Evolutionary conservation across 2,329 filamentous ascomycete species (phyloP).

Genomic region (Septoria petroselini): DNA sequence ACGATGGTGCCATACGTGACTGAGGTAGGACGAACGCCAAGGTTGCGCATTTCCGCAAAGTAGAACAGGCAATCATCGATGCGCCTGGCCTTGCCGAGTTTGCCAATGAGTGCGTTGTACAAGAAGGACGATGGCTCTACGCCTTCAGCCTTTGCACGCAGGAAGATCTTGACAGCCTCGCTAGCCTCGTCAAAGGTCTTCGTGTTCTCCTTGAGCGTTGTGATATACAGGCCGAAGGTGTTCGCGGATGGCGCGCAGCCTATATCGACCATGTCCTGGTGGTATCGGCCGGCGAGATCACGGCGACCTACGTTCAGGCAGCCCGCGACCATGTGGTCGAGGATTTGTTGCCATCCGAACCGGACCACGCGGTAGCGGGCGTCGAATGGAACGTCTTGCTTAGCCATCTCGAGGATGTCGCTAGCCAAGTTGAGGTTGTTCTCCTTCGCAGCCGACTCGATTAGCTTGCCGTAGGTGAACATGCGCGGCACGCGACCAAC

Average conservation of each 20-base stretch:
- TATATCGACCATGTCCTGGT: conserved; percentile 87
- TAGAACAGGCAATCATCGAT: conserved; percentile 98
- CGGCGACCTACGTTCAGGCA: conserved; percentile 82
- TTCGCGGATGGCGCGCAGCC: conserved; percentile 91
- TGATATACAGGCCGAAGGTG: conserved; percentile 97
- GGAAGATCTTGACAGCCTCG: conserved; percentile 96
- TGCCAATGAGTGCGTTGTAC: conserved; percentile 97
- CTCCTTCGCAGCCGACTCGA: conserved; percentile 83
- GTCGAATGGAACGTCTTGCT: conserved; percentile 79
- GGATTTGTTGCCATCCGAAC: conserved; percentile 93
- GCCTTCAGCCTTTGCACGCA: conserved; percentile 85
- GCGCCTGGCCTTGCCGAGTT: conserved; percentile 93
- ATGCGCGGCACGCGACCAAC: conserved; percentile 89
- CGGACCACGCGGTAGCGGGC: conserved; percentile 81
- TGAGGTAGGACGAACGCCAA: conserved; percentile 90
- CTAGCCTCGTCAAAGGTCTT: conserved; percentile 98
- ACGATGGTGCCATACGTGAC: conserved; percentile 98
- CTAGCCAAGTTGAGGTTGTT: conserved; percentile 77
- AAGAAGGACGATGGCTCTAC: conserved; percentile 95
- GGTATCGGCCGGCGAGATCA: conserved; percentile 75
- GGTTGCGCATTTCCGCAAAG: conserved; percentile 93
- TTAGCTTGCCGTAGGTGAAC: conserved; percentile 94
- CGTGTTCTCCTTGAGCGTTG: conserved; percentile 93
- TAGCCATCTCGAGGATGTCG: conserved; percentile 85
- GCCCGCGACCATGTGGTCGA: conserved; percentile 94